phyloP scores from a whole-genome alignment of 208 protist species.

The Leishmania martiniquensis region DNA sequence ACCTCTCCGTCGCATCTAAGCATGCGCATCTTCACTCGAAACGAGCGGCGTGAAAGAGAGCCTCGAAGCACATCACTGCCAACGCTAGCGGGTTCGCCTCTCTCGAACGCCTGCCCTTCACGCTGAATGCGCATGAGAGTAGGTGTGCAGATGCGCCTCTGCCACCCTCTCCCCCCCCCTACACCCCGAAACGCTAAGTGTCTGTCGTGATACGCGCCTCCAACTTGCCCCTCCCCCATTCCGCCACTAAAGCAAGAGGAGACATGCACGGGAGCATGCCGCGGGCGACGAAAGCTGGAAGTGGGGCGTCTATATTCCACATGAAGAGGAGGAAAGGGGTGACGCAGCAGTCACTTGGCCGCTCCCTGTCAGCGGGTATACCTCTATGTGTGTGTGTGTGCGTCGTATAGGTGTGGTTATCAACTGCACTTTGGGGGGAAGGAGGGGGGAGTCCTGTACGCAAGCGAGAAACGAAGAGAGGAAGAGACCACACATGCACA shows the following conservation, averaged over 20 bases:
- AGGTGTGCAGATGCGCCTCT: not conserved
- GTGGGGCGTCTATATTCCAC: not conserved
- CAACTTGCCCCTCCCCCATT: not conserved
- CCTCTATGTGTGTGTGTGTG: not conserved
- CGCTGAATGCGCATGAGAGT: not conserved
- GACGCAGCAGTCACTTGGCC: not conserved
- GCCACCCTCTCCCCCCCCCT: not conserved
- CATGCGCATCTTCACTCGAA: not conserved
- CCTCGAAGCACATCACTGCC: not conserved
- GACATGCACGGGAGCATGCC: not conserved
- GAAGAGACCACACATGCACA: slow-evolving; percentile 10
- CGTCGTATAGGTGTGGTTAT: not conserved
- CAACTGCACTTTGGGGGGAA: not conserved
- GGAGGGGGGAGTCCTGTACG: too few species aligned
- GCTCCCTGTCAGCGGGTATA: not conserved
- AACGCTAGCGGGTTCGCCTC: not conserved
- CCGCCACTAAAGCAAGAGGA: not conserved
- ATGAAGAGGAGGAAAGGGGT: not conserved
- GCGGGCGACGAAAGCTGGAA: not conserved
- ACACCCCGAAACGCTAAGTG: not conserved
- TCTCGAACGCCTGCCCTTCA: not conserved
- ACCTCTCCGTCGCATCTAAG: not conserved
- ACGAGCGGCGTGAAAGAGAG: not conserved
- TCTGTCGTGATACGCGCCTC: not conserved
- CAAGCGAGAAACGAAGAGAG: too few species aligned